Percentiles rank a stretch among this genome's conserved stretches.
These are phyloP conservation scores for Brettanomyces anomalus DNA, from an alignment of 805 yeast genomes.

Conservation along the genomic window DNA sequence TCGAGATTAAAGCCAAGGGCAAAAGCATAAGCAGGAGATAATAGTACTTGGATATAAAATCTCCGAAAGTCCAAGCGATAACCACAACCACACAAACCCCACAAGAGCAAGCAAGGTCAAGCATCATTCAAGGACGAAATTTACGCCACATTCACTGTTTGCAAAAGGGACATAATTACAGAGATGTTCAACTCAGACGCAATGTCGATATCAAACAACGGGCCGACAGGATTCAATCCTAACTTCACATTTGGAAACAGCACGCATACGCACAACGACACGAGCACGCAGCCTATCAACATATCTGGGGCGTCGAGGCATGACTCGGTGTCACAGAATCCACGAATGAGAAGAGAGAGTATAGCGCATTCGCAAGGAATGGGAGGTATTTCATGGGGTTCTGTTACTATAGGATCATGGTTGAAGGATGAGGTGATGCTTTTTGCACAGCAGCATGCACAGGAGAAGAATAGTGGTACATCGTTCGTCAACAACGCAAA, in stretches of 20 bases:
- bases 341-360: conserved; percentile 74
- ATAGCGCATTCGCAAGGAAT: conserved; percentile 95
- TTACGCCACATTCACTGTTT: too few species aligned
- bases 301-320: conserved; percentile 25
- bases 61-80: too few species aligned
- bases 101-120: too few species aligned
- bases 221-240: neutral
- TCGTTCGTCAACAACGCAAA: conserved; percentile 3
- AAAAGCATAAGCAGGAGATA: too few species aligned
- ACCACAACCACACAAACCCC: too few species aligned
- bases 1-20: too few species aligned
- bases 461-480: neutral
- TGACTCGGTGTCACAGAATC: conserved; percentile 30
- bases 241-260: neutral
- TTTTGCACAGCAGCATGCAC: conserved; percentile 10
- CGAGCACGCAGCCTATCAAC: conserved; percentile 28
- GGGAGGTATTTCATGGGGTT: conserved; percentile 98
- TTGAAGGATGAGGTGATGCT: conserved; percentile 84
- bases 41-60: too few species aligned
- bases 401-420: conserved; percentile 93
- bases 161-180: too few species aligned
- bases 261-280: neutral
- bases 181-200: conserved; percentile 1
- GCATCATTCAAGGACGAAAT: too few species aligned
- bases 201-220: neutral